Conservation (phyloP, 2,329 filamentous ascomycete species). For the Epichloe uncinata region DNA sequence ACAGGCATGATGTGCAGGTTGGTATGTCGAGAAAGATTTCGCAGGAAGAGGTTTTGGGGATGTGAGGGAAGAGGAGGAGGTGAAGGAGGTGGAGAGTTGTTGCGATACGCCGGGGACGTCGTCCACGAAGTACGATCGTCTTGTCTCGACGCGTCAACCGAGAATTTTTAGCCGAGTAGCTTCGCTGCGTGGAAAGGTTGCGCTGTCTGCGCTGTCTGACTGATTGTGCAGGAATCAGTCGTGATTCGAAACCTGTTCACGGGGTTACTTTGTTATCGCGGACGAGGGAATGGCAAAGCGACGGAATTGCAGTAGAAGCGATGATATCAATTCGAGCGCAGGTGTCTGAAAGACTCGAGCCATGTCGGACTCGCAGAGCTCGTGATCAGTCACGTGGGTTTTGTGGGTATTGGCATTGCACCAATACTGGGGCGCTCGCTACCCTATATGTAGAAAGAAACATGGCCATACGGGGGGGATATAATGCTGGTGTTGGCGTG, state of each 20-base stretch:
- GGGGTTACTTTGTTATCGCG: neutral
- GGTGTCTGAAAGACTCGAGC: neutral
- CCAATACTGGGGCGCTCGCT: too few species aligned
- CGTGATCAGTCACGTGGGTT: neutral
- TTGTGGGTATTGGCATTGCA: too few species aligned
- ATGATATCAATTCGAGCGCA: neutral
- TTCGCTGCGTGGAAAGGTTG: neutral
- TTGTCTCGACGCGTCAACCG: constrained; percentile 1
- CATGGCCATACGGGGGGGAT: too few species aligned
- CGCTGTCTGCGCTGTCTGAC: neutral
- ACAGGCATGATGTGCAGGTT: constrained; percentile 50
- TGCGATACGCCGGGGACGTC: constrained; percentile 6
- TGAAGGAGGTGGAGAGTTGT: neutral
- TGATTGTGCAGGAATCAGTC: neutral
- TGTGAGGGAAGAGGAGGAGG: neutral
- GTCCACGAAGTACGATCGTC: neutral
- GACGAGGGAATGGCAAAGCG: neutral
- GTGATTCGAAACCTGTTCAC: neutral
- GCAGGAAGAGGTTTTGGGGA: neutral
- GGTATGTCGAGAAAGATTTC: neutral
- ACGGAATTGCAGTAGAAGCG: neutral
- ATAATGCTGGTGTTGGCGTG: too few species aligned
- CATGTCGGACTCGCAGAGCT: neutral
- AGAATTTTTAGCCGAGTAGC: neutral
- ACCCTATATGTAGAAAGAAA: too few species aligned